Evolutionary conservation across 225 moss, liverwort and hornwort genomes (phyloP), one percentile per base, ranked within the genome.

Genomic region (Bryoerythrophyllum caledonicum): DNA sequence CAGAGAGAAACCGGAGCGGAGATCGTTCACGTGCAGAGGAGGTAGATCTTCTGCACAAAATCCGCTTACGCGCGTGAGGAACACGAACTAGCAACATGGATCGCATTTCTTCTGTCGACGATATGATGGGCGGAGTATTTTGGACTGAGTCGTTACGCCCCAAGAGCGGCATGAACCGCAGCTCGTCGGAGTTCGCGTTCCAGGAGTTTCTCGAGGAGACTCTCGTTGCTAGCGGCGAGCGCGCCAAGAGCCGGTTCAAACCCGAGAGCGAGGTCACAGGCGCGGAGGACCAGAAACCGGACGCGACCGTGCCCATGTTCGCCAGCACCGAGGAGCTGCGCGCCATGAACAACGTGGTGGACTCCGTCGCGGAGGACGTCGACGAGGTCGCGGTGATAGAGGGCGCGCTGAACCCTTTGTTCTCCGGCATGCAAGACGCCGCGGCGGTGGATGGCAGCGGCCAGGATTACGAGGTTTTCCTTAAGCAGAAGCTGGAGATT

Each of bases 171-270:
- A 87, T 89, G 90, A 91, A 89, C 26, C 87, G 93, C 70, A 93
- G 93, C 63, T 83, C 86, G 19, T 96, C 96, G 19, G 96, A 89
- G 80, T 96, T 89, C 77, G 90, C 91, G 27, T 93, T 96, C 28
- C 93, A 96, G 71, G 91, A 96, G 9, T 96, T 96, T 75, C 77
- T 93, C 21, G 86, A 88, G 67, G 84, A 86, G 74, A 87, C 67
- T 52, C n/a, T 80, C 15, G 72, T n/a, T 6, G 81, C 35, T 13
- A 68, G 40, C 19, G 35, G 66, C n/a, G 63, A 59, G 26, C 72
- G 65, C 25, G 30, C 34, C 34, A 81, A 77, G 82, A 86, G 82
- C 35, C 82, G 82, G 15, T 83, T 67, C 11, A 46, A 67, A 20
- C 28, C 20, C 11, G 65, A 67, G 67, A 51, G 32, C n/a, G 67